Base-by-base conservation (phyloP, 352 stramenopile species). In the Phytophthora pinifolia region DNA sequence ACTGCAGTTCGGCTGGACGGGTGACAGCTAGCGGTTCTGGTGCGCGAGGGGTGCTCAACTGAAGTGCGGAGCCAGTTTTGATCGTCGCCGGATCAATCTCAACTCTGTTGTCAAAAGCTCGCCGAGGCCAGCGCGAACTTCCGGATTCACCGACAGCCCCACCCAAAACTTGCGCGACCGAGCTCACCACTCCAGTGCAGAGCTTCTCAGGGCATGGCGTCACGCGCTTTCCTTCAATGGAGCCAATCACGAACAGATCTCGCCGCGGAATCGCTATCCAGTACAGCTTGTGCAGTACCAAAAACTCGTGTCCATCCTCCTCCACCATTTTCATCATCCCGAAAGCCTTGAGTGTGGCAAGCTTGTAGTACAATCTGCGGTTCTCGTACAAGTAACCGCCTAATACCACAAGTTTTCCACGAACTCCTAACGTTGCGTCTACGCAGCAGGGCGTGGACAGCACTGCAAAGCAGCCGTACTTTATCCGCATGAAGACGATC, bases 211-310 rank as follows among this genome's bases (percentile, higher is more conserved):
- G 12, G 18, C 65, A 67, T 4, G 45, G 46, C 46, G 61, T 25
- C 6, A 68, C 65, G 13, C 50, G 34, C n/a, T 17, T 61, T 13
- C 60, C 60, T n/a, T 54, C 31, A 3, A 74, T 41, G 34, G 38
- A 51, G 15, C 60, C 64, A 48, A 72, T 57, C 25, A 62, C 33
- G 44, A 72, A 56, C 36, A 72, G 30, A 14, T 69, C 64, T 9
- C 53, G 18, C 7, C 49, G 43, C 2, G 59, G 59, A 31, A 63
- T 58, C 4, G 27, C 32, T 22, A 59, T 41, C 63, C 63, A 72
- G 30, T 68, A 55, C 9, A 72, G 36, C 17, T 62, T 62, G 35
- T 72, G 58, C 9, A 72, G 15, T 4, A 65, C 52, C 15, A 72
- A 45, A 32, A 54, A 68, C 25, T 72, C 63, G 0, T 35, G 29